A percentile compares a stretch with the other conserved stretches of the same genome.
These are phyloP conservation scores for Alloteropsis semialata DNA, from an alignment of 176 grass and related monocot species.

Conservation along the genomic window DNA sequence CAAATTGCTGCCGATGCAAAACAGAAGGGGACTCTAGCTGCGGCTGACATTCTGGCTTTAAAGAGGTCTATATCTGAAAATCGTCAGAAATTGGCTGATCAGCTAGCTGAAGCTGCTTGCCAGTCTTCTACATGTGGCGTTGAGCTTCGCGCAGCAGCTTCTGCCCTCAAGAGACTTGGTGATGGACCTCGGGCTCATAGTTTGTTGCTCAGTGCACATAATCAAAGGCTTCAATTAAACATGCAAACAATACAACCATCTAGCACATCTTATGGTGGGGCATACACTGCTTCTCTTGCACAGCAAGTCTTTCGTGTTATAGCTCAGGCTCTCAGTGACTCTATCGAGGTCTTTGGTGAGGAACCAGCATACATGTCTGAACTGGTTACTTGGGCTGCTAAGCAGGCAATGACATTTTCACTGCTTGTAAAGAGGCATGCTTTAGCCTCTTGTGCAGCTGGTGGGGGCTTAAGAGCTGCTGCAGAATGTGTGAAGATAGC, in stretches of 20 bases:
- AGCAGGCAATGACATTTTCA: constrained; percentile 64
- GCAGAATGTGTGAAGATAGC: constrained; percentile 85
- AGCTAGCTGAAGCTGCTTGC: constrained; percentile 85
- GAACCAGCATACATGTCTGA: constrained; percentile 76
- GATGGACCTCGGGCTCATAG: constrained; percentile 88
- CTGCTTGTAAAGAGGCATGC: constrained; percentile 82
- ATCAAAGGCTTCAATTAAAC: constrained; percentile 83
- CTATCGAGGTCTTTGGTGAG: constrained; percentile 77
- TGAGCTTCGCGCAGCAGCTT: constrained; percentile 79
- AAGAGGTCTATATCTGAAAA: constrained; percentile 59
- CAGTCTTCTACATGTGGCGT: constrained; percentile 72
- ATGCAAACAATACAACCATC: constrained; percentile 81
- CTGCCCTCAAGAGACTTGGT: constrained; percentile 89
- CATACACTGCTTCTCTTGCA: constrained; percentile 77
- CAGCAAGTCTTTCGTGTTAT: constrained; percentile 88
- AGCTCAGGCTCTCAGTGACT: constrained; percentile 77
- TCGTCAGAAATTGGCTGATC: constrained; percentile 74
- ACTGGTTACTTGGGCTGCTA: constrained; percentile 79
- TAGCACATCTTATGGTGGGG: constrained; percentile 65
- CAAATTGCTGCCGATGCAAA: constrained; percentile 53
- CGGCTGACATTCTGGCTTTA: constrained; percentile 52
- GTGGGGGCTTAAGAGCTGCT: constrained; percentile 75
- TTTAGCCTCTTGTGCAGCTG: constrained; percentile 73
- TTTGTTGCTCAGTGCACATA: constrained; percentile 76
- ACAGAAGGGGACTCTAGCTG: constrained; percentile 40